Base-by-base conservation (phyloP, 805 yeast species). In the Nakazawaea pomicola region DNA sequence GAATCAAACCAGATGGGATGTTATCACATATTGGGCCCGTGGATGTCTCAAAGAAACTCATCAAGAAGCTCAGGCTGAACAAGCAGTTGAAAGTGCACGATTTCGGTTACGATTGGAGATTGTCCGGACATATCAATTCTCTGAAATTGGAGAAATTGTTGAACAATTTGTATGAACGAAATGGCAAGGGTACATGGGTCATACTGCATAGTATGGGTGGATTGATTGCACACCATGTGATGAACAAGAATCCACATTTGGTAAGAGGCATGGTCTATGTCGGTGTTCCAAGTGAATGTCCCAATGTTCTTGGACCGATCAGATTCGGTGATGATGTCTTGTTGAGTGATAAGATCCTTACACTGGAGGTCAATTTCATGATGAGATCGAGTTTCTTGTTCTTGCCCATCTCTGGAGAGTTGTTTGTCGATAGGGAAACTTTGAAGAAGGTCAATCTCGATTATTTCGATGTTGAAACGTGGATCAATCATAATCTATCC, bases 131-230 rank as follows among this genome's bases (percentile, higher is more conserved):
- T 31, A 57, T 78, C 4, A 62, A 70, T 15, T 65, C 84, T 10
- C 55, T 61, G 6, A 69, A 78, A 46, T 62, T 90, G n/a, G 62
- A 60, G 25, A 59, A 68, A n/a, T 68, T 67, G 36, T 57, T 86
- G 12, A 47, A 51, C 15, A 53, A 65, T 5, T 61, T 87, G 20
- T 67, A 73, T 9, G 52, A 60, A 19, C 51, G 54, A 29, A 74
- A 73, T 0, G 77, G 76, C 14, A 72, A 73, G 46, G 88, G 85
- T 10, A 72, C 80, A 0, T 62, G 82, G 19, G 77, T 90, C 1
- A 76, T 90, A 39, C 93, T 93, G 0, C 97, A 90, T 58, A 88
- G 96, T 0, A 89, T 90, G 96, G 97, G 97, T 40, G 97, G 97
- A 0, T 56, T 90, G 25, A 72, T 90, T 6, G 78, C 95, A 0